phyloP scores from a whole-genome alignment of 2,329 filamentous ascomycete species.

The Cercospora sp. region DNA sequence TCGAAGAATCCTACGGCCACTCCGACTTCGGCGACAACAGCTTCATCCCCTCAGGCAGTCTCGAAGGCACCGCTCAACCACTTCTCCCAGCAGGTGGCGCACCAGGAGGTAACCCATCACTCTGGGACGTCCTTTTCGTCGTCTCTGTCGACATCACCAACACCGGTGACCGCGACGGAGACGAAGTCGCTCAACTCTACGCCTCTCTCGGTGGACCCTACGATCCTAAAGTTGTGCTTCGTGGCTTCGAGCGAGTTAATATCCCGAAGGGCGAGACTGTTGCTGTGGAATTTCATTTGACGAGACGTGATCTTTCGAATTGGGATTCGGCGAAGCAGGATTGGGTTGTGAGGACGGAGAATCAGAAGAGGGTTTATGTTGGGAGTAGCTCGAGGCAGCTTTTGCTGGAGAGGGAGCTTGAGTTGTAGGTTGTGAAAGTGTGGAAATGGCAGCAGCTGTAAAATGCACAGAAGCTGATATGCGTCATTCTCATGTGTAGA shows the following conservation, averaged over 20 bases:
- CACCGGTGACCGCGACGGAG: slow-evolving; percentile 54
- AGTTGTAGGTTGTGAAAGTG: background rate
- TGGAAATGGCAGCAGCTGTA: background rate
- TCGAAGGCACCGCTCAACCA: slow-evolving; percentile 43
- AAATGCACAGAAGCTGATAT: background rate
- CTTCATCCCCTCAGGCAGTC: slow-evolving; percentile 58
- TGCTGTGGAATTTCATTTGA: slow-evolving; percentile 24
- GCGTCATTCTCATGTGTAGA: background rate
- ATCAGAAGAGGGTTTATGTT: slow-evolving; percentile 33
- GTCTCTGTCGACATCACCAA: slow-evolving; percentile 63
- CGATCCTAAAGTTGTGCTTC: slow-evolving; percentile 54
- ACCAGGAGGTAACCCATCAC: slow-evolving; percentile 53
- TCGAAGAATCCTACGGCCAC: slow-evolving; percentile 58
- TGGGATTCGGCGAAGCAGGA: slow-evolving; percentile 30
- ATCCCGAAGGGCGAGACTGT: slow-evolving; percentile 27
- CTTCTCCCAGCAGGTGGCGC: slow-evolving; percentile 67
- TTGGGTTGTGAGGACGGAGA: slow-evolving; percentile 48
- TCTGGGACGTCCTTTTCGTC: slow-evolving; percentile 63
- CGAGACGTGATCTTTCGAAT: slow-evolving; percentile 25
- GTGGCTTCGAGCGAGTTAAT: slow-evolving; percentile 43
- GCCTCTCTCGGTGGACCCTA: slow-evolving; percentile 33
- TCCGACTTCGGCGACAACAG: slow-evolving; percentile 62
- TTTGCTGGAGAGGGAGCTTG: slow-evolving; percentile 15
- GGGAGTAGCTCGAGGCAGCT: slow-evolving; percentile 35
- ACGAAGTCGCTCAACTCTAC: slow-evolving; percentile 60